Evolutionary conservation across 2,329 filamentous ascomycete species (phyloP).

Genomic region (Phaeophleospora eucalypticola): DNA sequence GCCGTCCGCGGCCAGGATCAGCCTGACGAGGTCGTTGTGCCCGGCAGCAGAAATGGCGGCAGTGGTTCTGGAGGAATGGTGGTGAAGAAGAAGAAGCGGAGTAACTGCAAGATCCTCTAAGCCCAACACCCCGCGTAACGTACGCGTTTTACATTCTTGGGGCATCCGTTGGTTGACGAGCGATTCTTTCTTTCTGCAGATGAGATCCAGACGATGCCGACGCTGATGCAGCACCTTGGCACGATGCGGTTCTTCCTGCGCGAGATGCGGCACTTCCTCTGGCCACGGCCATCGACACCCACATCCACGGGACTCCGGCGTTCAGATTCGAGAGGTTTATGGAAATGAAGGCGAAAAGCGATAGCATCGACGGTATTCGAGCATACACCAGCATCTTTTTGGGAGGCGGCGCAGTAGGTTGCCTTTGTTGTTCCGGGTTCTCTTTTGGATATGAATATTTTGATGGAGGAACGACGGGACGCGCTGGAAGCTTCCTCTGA

Average conservation of each 20-base stretch:
- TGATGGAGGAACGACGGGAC: constrained; percentile 1
- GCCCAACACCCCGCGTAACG: not conserved
- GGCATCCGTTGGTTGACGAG: not conserved
- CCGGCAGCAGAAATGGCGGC: constrained; percentile 36
- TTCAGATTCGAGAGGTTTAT: constrained; percentile 1
- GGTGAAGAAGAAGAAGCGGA: constrained; percentile 74
- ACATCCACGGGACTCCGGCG: constrained; percentile 1
- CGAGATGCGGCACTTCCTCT: constrained; percentile 9
- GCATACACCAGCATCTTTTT: constrained; percentile 4
- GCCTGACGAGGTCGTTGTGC: constrained; percentile 40
- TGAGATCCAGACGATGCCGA: constrained; percentile 6
- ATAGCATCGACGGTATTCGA: constrained; percentile 7
- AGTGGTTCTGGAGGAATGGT: constrained; percentile 30
- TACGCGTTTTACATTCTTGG: not conserved
- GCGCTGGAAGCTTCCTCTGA: constrained; percentile 7
- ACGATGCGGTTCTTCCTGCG: constrained; percentile 13
- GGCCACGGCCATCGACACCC: constrained; percentile 1
- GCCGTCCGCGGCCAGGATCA: constrained; percentile 69
- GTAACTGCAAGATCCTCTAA: constrained; percentile 76
- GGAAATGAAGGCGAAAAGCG: not conserved
- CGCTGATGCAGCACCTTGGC: constrained; percentile 11
- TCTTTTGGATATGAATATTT: constrained; percentile 2
- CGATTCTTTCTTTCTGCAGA: constrained; percentile 3
- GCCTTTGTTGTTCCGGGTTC: not conserved
- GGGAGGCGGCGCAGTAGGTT: not conserved